Base-by-base conservation (phyloP, 2,329 filamentous ascomycete genomes). In the Phialophora expanda region DNA sequence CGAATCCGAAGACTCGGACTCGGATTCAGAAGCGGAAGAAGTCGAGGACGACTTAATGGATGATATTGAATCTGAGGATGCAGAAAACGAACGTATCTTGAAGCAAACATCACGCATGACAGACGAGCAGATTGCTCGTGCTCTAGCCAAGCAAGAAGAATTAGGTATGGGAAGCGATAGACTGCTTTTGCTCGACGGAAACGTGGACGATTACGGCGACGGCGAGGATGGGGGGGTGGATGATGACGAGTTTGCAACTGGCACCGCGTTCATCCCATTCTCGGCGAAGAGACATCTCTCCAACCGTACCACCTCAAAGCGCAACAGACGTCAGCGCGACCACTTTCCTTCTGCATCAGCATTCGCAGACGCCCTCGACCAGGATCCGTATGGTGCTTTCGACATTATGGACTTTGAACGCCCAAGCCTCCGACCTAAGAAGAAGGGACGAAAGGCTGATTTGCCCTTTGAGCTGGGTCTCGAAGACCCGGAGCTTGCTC, bases 401-500 rank as follows among this genome's bases (percentile, higher is more conserved):
- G 92, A 97, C 74, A 82, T 96, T 53, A 94, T 95, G 89, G 91
- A 96, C 73, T 92, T 90, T 78, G 85, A 90, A 17, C 84, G 88
- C 28, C 87, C 89, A 1, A 92, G 87, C 61, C 76, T 93, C 5
- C 85, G 83, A 62, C 87, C 84, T 68, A 89, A 87, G 73, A 81
- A 84, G 70, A 92, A 90, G 76, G 87, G 86, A 51, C 82, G 83
- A 14, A 85, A 86, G 68, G 82, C 81, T 54, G 80, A 83, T 60
- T 76, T 84, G 54, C 80, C 82, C 4, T 80, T 88, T 62, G 80
- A 86, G 24, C 76, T 90, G 8, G 86, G 85, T 0, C 32, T 63
- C 26, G 67, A 69, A 32, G 90, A 93, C 71, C 86, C 86, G 0
- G 90, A 93, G 61, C 76, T 92, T 0, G 86, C 89, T 70, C 79